Evolutionary conservation across 805 yeast genomes (phyloP).

Genomic region (Dipodascus albidus): DNA sequence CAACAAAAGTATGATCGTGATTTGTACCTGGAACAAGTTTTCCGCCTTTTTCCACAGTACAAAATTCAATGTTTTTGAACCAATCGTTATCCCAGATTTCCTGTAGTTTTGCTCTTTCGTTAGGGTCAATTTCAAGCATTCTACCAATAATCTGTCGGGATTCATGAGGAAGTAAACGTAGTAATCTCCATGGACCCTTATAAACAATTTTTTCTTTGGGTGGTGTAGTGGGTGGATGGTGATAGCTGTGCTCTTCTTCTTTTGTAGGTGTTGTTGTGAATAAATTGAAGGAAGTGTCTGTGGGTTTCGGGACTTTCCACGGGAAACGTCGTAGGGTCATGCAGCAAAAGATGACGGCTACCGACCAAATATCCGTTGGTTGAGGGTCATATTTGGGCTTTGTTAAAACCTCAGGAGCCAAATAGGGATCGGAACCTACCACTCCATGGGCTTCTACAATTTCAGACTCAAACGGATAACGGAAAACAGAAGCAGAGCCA

Average conservation of each 20-base stretch:
- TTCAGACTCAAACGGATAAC: slow-evolving; percentile 46
- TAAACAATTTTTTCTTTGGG: slow-evolving; percentile 22
- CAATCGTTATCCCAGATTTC: slow-evolving; percentile 49
- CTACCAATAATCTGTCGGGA: slow-evolving; percentile 48
- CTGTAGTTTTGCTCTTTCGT: slow-evolving; percentile 44
- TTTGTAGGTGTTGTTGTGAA: slow-evolving; percentile 30
- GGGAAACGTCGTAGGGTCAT: slow-evolving; percentile 83
- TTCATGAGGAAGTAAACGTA: slow-evolving; percentile 58
- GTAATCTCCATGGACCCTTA: slow-evolving; percentile 61
- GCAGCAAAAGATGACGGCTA: slow-evolving; percentile 87
- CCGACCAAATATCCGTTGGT: slow-evolving; percentile 84
- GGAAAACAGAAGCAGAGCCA: slow-evolving; percentile 82
- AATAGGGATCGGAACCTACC: slow-evolving; percentile 92
- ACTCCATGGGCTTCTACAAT: slow-evolving; percentile 67
- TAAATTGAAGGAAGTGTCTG: slow-evolving; percentile 64
- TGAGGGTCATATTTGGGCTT: slow-evolving; percentile 64
- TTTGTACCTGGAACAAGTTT: slow-evolving; percentile 14
- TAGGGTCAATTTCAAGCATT: slow-evolving; percentile 56
- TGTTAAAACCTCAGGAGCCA: slow-evolving; percentile 81
- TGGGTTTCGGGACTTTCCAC: slow-evolving; percentile 81
- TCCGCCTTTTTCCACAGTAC: slow-evolving; percentile 28
- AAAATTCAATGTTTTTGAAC: slow-evolving; percentile 43
- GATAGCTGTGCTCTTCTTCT: slow-evolving; percentile 13
- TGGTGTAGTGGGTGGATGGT: slow-evolving; percentile 15
- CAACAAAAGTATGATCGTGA: slow-evolving; percentile 30